Percentiles rank a stretch among this genome's conserved stretches.
Conservation (phyloP, 306 rosid genomes). For the Prunus padus region DNA sequence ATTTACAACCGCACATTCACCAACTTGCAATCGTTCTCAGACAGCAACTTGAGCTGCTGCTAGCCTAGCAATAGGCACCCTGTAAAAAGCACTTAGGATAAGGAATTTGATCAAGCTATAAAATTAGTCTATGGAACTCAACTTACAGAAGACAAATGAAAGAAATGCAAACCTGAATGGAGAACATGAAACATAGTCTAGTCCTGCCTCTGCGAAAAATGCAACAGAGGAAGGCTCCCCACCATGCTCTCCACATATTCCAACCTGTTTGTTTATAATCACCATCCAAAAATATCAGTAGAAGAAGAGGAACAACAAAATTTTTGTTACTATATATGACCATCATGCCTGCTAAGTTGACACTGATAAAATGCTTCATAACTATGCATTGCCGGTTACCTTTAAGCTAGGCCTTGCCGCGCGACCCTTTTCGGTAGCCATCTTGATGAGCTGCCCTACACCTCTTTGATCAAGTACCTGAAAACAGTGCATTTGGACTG, state of each 20-base stretch:
- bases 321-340: not conserved
- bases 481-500: conserved; percentile 10
- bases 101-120: conserved; percentile 3
- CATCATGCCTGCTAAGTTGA: not conserved
- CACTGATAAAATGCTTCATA: not conserved
- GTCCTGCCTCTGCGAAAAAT: conserved; percentile 88
- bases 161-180: conserved; percentile 68
- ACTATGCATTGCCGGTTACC: conserved; percentile 28
- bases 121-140: not conserved
- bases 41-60: conserved; percentile 93
- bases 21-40: conserved; percentile 6
- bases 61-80: conserved; percentile 97
- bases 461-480: conserved; percentile 97
- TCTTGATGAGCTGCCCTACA: conserved; percentile 87
- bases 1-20: not conserved
- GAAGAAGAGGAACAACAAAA: not conserved
- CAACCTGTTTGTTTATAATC: conserved; percentile 53
- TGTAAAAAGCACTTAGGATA: conserved; percentile 23
- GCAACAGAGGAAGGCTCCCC: conserved; percentile 98
- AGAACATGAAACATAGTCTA: conserved; percentile 97
- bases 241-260: conserved; percentile 99
- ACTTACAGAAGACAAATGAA: not conserved
- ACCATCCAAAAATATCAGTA: not conserved
- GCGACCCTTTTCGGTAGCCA: conserved; percentile 88
- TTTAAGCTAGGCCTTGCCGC: conserved; percentile 79